Evolutionary conservation across 2,329 filamentous ascomycete genomes (phyloP), one percentile per base, ranked within the genome.

Genomic region (Clarireedia homoeocarpa): DNA sequence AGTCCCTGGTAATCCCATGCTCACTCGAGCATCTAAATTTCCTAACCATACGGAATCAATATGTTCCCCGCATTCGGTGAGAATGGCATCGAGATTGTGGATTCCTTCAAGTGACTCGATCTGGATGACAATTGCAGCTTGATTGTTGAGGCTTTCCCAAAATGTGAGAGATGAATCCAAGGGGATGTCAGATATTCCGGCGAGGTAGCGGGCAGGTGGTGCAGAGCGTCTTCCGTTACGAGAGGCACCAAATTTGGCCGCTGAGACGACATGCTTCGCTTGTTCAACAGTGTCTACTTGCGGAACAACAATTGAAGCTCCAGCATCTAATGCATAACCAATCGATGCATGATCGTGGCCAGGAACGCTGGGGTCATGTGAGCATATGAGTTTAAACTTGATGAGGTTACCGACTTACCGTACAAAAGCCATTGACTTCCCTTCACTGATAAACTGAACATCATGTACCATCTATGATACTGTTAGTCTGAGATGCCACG

Each of bases 31-130:
- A 65, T 78, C 76, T 17, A 78, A 68, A 5, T 63, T 64, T 48
- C 76, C 75, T 1, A 77, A 69, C 75, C 75, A 78, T 15, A 76
- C 74, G 17, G 71, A 64, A 61, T 77, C 75, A 30, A 78, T 75
- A 42, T 65, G 38, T 3, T 76, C 72, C 1, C 73, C 72, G 26
- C 70, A 69, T 56, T 71, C 72, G 14, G 74, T 75, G 30, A 78
- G 70, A 55, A 78, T 77, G 40, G 68, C 73, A 59, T 78, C 75
- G n/a, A 78, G 73, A 62, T 78, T 77, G 52, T 73, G 64, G 56
- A 77, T 64, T 67, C 70, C 75, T 51, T 70, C 65, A 4, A 72
- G 61, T 1, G 70, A 66, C 63, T 78, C 76, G 40, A 77, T 74
- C 63, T 78, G 75, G 48, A 77, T 74, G 67, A 77, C 73, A 56